Conservation (phyloP, 306 rosid species). For the Nissolia schottii region DNA sequence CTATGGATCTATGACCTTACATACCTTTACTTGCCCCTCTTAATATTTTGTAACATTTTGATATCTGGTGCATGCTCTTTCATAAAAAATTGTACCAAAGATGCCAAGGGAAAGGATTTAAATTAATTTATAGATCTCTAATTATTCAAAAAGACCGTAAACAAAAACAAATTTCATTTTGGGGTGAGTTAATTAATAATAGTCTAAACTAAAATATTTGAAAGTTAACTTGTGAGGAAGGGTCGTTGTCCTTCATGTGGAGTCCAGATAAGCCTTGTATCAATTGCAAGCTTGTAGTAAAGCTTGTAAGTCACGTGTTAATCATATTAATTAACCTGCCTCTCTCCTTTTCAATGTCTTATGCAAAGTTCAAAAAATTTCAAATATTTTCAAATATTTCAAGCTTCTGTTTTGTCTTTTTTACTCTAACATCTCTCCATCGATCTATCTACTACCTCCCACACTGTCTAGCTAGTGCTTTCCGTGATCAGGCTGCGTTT, state of each 20-base stretch:
- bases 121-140: background rate
- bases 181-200: background rate
- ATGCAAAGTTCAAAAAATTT: background rate
- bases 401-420: background rate
- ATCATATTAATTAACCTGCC: background rate
- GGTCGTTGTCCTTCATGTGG: conserved; percentile 8
- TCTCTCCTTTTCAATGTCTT: background rate
- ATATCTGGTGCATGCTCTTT: background rate
- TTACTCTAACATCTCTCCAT: background rate
- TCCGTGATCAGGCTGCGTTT: background rate
- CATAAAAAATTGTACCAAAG: background rate
- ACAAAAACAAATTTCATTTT: background rate
- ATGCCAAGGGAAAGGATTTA: background rate
- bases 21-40: background rate
- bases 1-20: background rate
- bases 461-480: background rate
- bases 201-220: background rate
- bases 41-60: background rate
- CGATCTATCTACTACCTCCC: background rate
- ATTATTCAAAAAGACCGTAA: background rate
- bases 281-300: background rate
- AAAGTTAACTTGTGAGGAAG: background rate
- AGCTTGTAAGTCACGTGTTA: conserved; percentile 15
- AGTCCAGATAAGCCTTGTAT: background rate
- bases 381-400: background rate